A percentile compares a stretch with the other conserved stretches of the same genome.
phyloP scores from a whole-genome alignment of 176 grass and related monocot genomes.

The bread wheat (Triticum aestivum) region DNA sequence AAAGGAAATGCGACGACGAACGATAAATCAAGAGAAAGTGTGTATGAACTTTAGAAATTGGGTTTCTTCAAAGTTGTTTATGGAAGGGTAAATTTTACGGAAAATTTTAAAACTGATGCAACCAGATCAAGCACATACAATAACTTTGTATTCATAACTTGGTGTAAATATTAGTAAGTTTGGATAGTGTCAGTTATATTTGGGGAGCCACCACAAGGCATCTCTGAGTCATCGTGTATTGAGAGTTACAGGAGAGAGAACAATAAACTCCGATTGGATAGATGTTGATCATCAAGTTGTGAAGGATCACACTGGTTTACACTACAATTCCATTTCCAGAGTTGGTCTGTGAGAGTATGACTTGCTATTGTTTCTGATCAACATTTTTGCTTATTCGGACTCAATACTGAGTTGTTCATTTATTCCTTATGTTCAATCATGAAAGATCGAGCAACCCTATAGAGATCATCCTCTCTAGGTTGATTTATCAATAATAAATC shows the following conservation, averaged over 20 bases:
- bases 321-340: background rate
- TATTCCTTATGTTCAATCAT: background rate
- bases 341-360: background rate
- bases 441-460: background rate
- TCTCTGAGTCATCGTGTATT: background rate
- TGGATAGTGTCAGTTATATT: background rate
- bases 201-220: background rate
- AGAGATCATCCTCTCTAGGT: background rate
- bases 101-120: background rate
- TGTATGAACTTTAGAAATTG: background rate
- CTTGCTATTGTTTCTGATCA: constrained; percentile 9
- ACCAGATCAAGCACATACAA: background rate
- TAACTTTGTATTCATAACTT: background rate
- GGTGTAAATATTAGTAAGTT: background rate
- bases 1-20: background rate
- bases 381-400: background rate
- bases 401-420: background rate
- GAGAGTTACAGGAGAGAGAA: background rate
- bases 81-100: background rate
- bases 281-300: background rate
- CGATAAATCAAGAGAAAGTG: background rate
- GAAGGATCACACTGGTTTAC: background rate
- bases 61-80: background rate
- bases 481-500: background rate
- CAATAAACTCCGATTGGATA: background rate